Conservation (phyloP, 2,329 filamentous ascomycete species). For the Exophiala alcalophila region DNA sequence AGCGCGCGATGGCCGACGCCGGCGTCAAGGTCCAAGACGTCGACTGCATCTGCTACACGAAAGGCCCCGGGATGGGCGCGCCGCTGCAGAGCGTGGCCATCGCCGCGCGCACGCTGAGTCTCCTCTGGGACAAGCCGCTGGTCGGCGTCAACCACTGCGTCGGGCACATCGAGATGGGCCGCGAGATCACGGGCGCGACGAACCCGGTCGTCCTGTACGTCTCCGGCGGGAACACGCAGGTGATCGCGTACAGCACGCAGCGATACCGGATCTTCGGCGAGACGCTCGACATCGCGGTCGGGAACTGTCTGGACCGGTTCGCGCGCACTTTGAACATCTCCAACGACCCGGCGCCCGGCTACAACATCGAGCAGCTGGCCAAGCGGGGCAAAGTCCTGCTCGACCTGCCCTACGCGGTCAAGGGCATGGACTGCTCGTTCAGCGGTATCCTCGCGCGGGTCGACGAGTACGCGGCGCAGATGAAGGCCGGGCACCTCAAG, state of each 20-base stretch:
- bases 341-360: slow-evolving; percentile 94
- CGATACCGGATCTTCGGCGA: slow-evolving; percentile 98
- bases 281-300: slow-evolving; percentile 94
- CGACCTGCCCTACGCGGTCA: slow-evolving; percentile 91
- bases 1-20: slow-evolving; percentile 71
- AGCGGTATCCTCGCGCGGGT: slow-evolving; percentile 83
- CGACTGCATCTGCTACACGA: slow-evolving; percentile 92
- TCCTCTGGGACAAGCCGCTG: slow-evolving; percentile 84
- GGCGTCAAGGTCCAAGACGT: slow-evolving; percentile 62
- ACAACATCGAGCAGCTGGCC: slow-evolving; percentile 96
- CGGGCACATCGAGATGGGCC: slow-evolving; percentile 98
- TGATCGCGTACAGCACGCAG: slow-evolving; percentile 92
- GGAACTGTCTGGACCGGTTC: slow-evolving; percentile 95
- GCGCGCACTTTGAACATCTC: slow-evolving; percentile 85
- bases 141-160: slow-evolving; percentile 98
- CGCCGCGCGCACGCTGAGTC: slow-evolving; percentile 72
- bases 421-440: slow-evolving; percentile 98
- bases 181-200: slow-evolving; percentile 80
- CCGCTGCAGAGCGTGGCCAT: slow-evolving; percentile 84
- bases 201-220: slow-evolving; percentile 97
- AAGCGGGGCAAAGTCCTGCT: slow-evolving; percentile 66
- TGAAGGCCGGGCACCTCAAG: slow-evolving; percentile 47
- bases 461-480: slow-evolving; percentile 72
- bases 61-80: slow-evolving; percentile 94
- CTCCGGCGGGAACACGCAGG: slow-evolving; percentile 92